Percentiles rank a stretch among this genome's conserved stretches.
Conservation (phyloP, 208 protist species). For the Endotrypanum monterogeii region DNA sequence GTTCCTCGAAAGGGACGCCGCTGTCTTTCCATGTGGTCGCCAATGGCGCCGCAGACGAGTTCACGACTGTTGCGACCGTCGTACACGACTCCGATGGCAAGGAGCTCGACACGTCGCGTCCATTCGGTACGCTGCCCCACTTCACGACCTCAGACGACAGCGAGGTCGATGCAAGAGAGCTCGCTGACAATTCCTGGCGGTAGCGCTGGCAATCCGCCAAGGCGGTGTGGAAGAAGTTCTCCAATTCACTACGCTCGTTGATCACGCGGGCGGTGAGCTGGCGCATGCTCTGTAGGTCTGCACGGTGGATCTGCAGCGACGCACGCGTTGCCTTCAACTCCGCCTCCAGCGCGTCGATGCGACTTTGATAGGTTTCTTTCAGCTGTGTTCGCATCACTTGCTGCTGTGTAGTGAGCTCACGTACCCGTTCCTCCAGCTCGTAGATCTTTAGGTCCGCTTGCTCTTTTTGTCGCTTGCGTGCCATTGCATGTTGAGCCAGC, state of each 20-base stretch:
- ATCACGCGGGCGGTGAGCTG: conserved; percentile 56
- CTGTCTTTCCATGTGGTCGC: conserved; percentile 7
- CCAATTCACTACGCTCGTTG: conserved; percentile 70
- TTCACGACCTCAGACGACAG: not conserved
- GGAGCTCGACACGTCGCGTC: not conserved
- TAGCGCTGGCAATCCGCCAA: conserved; percentile 65
- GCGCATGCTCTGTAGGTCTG: conserved; percentile 59
- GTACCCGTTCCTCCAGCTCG: conserved; percentile 53
- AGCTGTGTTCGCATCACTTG: conserved; percentile 28
- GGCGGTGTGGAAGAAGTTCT: conserved; percentile 77
- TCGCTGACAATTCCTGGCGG: conserved; percentile 17
- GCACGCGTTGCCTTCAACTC: conserved; percentile 46
- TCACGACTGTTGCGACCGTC: conserved; percentile 2
- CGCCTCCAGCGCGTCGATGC: conserved; percentile 45
- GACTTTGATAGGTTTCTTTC: conserved; percentile 36
- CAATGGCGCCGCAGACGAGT: not conserved
- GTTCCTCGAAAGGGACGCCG: conserved; percentile 47
- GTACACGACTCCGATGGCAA: not conserved
- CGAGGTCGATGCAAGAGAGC: not conserved
- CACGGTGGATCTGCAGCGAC: conserved; percentile 46
- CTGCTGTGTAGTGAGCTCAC: conserved; percentile 43
- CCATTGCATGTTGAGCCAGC: conserved; percentile 52
- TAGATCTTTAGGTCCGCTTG: conserved; percentile 58
- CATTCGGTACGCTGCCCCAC: not conserved
- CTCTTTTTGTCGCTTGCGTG: conserved; percentile 41